Base-by-base conservation (phyloP, 768 basidiomycete genomes). In the Dendrothele bispora region DNA sequence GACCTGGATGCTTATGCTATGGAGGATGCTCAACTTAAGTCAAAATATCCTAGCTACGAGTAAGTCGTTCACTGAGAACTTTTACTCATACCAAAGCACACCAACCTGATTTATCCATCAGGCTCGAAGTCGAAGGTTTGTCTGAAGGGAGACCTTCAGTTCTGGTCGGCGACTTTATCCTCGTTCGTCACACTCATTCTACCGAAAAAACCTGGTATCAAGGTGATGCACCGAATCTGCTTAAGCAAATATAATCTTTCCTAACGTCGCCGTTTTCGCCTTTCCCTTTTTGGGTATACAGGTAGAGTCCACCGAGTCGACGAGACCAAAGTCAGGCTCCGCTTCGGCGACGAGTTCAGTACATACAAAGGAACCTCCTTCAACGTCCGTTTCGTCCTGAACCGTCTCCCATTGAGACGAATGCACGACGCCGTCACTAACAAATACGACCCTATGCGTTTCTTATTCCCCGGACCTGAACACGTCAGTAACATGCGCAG, bases 61-160 rank as follows among this genome's bases (percentile, higher is more conserved):
- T 77, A 51, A 49, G 72, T 56, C n/a, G n/a, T n/a, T n/a, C 14
- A 30, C n/a, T n/a, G n/a, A n/a, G n/a, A 11, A 30, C 2, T 5
- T 26, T 7, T 49, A 15, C 12, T 49, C 26, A 17, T n/a, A n/a
- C n/a, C n/a, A n/a, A n/a, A n/a, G n/a, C n/a, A 15, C 39, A 45
- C 41, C 37, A 24, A 27, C 20, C 24, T 48, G 17, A 17, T 40
- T 3, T 29, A 15, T 2, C 34, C 11, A 12, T 5, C 30, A 83
- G 80, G 21, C 61, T 84, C 5, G 47, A 63, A 26, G 80, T 85
- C 7, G 69, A 77, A 26, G 82, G 81, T 5, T 64, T 83, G 1
- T 79, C 77, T 2, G 80, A 83, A 61, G 77, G 77, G 40, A 69
- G 82, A 3, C 82, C 82, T 0, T 79, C 77, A 18, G 78, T 84